Conservation (phyloP, 345 rosid genomes). For the Viola odorata region DNA sequence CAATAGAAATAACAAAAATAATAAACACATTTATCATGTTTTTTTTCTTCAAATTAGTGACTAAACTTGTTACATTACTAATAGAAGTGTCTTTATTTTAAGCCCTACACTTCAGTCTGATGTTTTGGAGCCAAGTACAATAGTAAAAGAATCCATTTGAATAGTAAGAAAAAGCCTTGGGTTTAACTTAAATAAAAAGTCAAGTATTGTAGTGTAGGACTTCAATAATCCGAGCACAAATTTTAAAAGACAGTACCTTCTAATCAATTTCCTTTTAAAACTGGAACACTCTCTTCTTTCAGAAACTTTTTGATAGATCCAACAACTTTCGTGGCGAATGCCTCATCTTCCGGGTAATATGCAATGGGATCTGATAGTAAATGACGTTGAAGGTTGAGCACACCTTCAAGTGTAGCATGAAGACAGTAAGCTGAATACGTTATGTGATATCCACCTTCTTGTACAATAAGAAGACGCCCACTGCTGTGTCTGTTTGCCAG, state of each 20-base stretch:
- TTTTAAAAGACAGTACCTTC: slow-evolving; percentile 9
- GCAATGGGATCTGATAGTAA: slow-evolving; percentile 56
- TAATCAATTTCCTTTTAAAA: slow-evolving; percentile 37
- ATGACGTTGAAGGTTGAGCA: slow-evolving; percentile 49
- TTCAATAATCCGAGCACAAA: no score
- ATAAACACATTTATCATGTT: no score
- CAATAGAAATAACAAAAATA: no score
- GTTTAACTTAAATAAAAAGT: no score
- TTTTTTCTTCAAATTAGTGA: no score
- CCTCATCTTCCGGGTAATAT: slow-evolving; percentile 74
- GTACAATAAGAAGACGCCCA: slow-evolving; percentile 73
- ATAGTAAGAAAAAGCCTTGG: no score
- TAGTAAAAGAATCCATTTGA: neutral
- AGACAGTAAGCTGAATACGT: slow-evolving; percentile 90
- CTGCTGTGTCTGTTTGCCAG: slow-evolving; percentile 46
- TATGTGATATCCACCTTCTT: slow-evolving; percentile 65
- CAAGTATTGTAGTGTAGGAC: no score
- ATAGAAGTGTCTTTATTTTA: no score
- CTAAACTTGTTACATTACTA: no score
- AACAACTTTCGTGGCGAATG: slow-evolving; percentile 43
- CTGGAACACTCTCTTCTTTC: slow-evolving; percentile 34
- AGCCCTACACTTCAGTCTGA: no score
- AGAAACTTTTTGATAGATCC: slow-evolving; percentile 44
- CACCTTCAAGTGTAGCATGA: slow-evolving; percentile 84
- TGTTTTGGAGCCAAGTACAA: no score